Conservation (phyloP, 441 rosid species). For the Erysimum pusillum region DNA sequence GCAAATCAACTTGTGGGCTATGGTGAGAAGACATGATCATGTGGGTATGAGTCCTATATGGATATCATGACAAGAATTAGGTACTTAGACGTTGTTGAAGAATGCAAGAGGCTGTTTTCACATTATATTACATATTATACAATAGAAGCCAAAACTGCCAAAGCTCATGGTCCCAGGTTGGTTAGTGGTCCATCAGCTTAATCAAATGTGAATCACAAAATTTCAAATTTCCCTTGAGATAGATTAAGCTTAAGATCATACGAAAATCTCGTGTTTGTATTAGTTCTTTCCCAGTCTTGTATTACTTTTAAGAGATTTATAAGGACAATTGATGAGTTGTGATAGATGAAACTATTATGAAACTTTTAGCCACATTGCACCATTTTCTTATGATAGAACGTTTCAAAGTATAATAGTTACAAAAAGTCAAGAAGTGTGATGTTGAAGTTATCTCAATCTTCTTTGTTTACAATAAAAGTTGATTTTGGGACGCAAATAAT, state of each 20-base stretch:
- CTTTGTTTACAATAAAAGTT: neutral
- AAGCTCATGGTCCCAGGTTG: neutral
- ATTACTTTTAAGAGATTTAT: neutral
- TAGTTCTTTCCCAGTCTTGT: neutral
- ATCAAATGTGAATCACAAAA: slow-evolving; percentile 10
- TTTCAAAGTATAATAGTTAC: neutral
- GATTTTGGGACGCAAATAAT: neutral
- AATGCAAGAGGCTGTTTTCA: neutral
- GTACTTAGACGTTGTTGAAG: neutral
- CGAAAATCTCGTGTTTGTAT: neutral
- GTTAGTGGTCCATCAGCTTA: neutral
- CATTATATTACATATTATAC: neutral
- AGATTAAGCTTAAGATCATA: slow-evolving; percentile 7
- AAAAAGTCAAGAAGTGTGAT: neutral
- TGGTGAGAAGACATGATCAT: slow-evolving; percentile 33
- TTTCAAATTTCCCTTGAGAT: neutral
- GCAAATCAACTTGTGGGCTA: slow-evolving; percentile 23
- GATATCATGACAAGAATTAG: slow-evolving; percentile 9
- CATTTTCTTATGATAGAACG: neutral
- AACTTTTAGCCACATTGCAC: neutral
- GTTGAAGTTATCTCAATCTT: neutral
- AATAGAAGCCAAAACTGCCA: neutral
- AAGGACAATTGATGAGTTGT: neutral
- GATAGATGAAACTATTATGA: too few relatives aligned
- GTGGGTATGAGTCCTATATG: neutral